phyloP scores from a whole-genome alignment of 2,329 filamentous ascomycete species.

The Diaporthe vaccinii region DNA sequence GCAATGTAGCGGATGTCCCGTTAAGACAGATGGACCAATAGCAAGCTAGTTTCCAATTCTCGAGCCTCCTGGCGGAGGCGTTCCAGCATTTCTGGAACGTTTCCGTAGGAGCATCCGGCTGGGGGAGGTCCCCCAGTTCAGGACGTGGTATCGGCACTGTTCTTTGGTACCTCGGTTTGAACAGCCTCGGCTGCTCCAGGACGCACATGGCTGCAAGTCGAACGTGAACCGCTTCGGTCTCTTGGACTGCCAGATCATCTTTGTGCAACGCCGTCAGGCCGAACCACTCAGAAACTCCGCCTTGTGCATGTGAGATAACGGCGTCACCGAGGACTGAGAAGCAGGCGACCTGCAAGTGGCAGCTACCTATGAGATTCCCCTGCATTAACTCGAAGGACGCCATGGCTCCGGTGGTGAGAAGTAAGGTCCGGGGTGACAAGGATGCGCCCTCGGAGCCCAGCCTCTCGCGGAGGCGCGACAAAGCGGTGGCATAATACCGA shows the following conservation, averaged over 20 bases:
- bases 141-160: not conserved
- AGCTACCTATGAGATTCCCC: not conserved
- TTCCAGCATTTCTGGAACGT: not conserved
- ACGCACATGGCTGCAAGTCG: slow-evolving; percentile 11
- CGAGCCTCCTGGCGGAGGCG: not conserved
- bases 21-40: slow-evolving; percentile 9
- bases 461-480: not conserved
- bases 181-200: not conserved
- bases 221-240: slow-evolving; percentile 3
- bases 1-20: not conserved
- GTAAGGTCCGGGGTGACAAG: not conserved
- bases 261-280: not conserved
- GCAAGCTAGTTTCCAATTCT: slow-evolving; percentile 9
- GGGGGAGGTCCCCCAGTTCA: not conserved
- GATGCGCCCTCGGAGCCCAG: not conserved
- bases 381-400: slow-evolving; percentile 11
- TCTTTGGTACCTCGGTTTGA: not conserved
- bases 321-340: not conserved
- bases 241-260: not conserved
- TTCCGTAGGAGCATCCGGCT: not conserved
- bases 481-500: not conserved
- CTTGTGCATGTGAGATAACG: not conserved
- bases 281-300: not conserved
- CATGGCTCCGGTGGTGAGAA: slow-evolving; percentile 7
- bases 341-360: not conserved